These are phyloP conservation scores for Nicotiana tomentosiformis DNA, from an alignment of 257 asterid genomes.

Conservation along the genomic window DNA sequence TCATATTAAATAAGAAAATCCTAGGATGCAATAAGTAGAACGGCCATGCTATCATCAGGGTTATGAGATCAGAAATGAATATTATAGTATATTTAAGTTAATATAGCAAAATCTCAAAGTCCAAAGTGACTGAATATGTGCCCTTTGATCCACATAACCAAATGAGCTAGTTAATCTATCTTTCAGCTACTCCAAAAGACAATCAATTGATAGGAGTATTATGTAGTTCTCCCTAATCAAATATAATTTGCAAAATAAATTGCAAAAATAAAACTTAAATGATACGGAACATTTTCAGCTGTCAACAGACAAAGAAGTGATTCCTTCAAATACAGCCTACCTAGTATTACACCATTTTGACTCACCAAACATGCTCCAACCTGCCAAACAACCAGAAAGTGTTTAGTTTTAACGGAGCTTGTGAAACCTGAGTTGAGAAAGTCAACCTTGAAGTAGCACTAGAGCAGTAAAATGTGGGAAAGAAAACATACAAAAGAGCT, in stretches of 20 bases:
- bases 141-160: neutral
- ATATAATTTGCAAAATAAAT: neutral
- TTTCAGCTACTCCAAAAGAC: neutral
- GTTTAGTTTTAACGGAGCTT: neutral
- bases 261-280: neutral
- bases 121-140: neutral
- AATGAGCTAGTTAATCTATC: neutral
- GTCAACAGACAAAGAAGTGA: neutral
- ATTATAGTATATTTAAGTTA: neutral
- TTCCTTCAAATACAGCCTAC: slow-evolving; percentile 38
- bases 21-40: neutral
- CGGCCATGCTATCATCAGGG: neutral
- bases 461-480: neutral
- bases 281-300: neutral
- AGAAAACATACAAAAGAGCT: neutral
- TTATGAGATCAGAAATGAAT: slow-evolving; percentile 3
- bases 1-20: neutral
- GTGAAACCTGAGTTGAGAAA: neutral
- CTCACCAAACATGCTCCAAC: slow-evolving; percentile 99
- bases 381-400: slow-evolving; percentile 24
- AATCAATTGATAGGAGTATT: neutral
- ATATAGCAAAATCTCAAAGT: neutral
- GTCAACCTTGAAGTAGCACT: neutral
- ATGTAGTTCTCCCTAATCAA: neutral
- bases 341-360: slow-evolving; percentile 77